phyloP scores from a whole-genome alignment of 768 basidiomycete species.

The Phylloporus sp. region DNA sequence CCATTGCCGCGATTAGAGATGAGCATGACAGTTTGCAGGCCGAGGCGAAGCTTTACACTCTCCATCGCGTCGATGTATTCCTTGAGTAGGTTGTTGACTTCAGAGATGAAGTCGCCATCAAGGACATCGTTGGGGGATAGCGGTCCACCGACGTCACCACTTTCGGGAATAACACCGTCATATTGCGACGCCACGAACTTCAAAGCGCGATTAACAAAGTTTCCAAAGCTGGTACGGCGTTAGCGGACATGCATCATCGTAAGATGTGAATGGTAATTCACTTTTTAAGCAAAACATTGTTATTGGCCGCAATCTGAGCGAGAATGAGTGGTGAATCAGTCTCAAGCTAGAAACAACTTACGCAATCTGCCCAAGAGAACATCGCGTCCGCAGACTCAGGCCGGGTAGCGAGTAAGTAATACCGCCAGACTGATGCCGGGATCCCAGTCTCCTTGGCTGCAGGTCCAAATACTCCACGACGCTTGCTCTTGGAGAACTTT shows the following conservation, averaged over 20 bases:
- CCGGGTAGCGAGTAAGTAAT: conserved; percentile 87
- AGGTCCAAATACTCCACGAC: conserved; percentile 95
- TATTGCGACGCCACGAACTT: conserved; percentile 92
- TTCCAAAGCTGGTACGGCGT: conserved; percentile 67
- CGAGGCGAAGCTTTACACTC: conserved; percentile 81
- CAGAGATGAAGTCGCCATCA: conserved; percentile 73
- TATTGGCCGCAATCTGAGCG: conserved; percentile 80
- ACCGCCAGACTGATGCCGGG: conserved; percentile 93
- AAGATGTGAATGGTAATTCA: conserved; percentile 29
- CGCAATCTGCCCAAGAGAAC: conserved; percentile 96
- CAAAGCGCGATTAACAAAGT: conserved; percentile 92
- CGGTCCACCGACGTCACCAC: conserved; percentile 64
- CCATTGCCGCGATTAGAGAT: conserved; percentile 86
- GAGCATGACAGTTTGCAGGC: conserved; percentile 85
- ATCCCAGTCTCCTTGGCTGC: conserved; percentile 92
- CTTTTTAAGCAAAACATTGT: conserved; percentile 93
- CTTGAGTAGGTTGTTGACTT: conserved; percentile 73
- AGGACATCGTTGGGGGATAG: conserved; percentile 61
- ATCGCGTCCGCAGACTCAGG: conserved; percentile 94
- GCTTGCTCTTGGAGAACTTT: conserved; percentile 97
- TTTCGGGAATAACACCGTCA: conserved; percentile 74
- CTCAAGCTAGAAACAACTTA: conserved; percentile 34
- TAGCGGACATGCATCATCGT: background rate
- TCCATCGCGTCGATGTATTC: conserved; percentile 90
- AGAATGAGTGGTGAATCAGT: background rate